phyloP scores from a whole-genome alignment of 441 rosid genomes.

The Gossypium schwendimanii region DNA sequence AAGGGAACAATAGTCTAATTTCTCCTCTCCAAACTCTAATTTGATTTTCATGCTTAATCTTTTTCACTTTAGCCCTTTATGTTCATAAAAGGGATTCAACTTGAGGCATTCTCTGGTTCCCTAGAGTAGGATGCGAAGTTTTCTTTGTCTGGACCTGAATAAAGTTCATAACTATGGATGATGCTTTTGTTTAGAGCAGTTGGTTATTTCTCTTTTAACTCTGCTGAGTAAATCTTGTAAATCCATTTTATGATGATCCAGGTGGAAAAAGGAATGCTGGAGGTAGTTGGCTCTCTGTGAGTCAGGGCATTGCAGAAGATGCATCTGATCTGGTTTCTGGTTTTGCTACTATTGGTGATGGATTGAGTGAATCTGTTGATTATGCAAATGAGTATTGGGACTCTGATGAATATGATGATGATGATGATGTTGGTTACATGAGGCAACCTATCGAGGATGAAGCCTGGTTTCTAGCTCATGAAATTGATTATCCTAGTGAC shows the following conservation, averaged over 20 bases:
- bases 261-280: constrained; percentile 82
- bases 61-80: neutral
- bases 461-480: constrained; percentile 95
- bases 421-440: constrained; percentile 92
- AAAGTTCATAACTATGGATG: neutral
- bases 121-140: neutral
- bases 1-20: too few species aligned
- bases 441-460: constrained; percentile 98
- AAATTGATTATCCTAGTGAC: constrained; percentile 97
- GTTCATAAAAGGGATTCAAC: neutral
- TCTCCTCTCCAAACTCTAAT: neutral
- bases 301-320: constrained; percentile 95
- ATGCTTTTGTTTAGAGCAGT: neutral
- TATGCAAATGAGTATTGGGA: constrained; percentile 95
- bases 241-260: constrained; percentile 24
- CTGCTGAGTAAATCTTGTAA: constrained; percentile 2
- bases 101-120: neutral
- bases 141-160: neutral
- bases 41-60: neutral
- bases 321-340: constrained; percentile 94
- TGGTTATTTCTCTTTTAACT: constrained; percentile 6
- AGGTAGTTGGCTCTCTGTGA: constrained; percentile 93
- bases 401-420: constrained; percentile 95
- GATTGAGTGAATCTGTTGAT: constrained; percentile 85
- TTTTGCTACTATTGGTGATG: constrained; percentile 95